Percentiles rank a stretch among this genome's conserved stretches.
Evolutionary conservation across 2,329 filamentous ascomycete genomes (phyloP).

Genomic region (Microsporum ferrugineum): DNA sequence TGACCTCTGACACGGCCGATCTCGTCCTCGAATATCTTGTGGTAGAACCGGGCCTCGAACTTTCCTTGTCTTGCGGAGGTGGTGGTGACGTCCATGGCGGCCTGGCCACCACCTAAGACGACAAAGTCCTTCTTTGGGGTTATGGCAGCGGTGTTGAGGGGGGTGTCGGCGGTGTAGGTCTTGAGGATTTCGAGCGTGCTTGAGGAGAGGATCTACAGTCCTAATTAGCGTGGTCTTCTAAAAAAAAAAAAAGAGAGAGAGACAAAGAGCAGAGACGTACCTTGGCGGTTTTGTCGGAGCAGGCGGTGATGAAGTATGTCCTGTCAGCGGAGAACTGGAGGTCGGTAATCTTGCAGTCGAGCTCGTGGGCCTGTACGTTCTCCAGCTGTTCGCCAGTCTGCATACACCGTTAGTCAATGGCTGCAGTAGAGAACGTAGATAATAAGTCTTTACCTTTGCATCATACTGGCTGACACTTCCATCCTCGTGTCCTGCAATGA

Average conservation of each 20-base stretch:
- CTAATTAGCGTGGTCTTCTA: neutral
- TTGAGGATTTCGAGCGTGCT: conserved; percentile 85
- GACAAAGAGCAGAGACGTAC: conserved; percentile 34
- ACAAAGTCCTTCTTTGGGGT: conserved; percentile 96
- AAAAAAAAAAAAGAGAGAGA: too few relatives aligned
- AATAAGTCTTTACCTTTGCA: conserved; percentile 53
- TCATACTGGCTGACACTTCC: conserved; percentile 86
- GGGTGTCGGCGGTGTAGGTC: conserved; percentile 83
- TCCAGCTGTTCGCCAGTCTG: conserved; percentile 69
- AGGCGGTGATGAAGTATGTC: conserved; percentile 96
- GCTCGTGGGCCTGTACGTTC: conserved; percentile 76
- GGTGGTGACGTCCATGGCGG: conserved; percentile 96
- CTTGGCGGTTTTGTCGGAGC: conserved; percentile 96
- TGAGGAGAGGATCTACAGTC: conserved; percentile 59
- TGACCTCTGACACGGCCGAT: conserved; percentile 93
- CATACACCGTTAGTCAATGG: neutral
- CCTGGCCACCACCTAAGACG: conserved; percentile 94
- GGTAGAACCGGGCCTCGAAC: conserved; percentile 98
- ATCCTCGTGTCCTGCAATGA: conserved; percentile 95
- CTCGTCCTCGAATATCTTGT: conserved; percentile 99
- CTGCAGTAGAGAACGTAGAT: neutral
- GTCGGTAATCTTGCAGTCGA: conserved; percentile 72
- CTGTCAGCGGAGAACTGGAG: conserved; percentile 89
- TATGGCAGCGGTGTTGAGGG: conserved; percentile 89
- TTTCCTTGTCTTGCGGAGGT: conserved; percentile 91